phyloP scores from a whole-genome alignment of 192 early-diverging fungal genomes.

The Allomyces arbusculus region DNA sequence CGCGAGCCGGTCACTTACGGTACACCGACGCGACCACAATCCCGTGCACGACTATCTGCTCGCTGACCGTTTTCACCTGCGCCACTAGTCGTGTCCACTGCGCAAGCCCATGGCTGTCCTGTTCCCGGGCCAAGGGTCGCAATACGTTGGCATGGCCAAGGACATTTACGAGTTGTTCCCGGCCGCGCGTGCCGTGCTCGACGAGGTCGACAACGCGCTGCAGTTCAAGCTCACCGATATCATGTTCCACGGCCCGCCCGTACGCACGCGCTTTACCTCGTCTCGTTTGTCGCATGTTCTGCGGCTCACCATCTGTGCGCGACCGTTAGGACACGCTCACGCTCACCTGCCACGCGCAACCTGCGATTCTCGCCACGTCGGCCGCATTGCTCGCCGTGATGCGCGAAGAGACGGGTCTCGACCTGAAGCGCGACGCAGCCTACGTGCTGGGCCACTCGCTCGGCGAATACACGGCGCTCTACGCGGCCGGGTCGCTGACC shows the following conservation, averaged over 20 bases:
- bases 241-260: conserved; percentile 73
- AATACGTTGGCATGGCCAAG: conserved; percentile 73
- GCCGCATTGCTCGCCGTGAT: conserved; percentile 68
- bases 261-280: conserved; percentile 7
- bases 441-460: conserved; percentile 81
- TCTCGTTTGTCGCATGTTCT: too few species aligned
- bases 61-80: background rate
- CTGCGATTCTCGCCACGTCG: conserved; percentile 77
- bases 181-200: conserved; percentile 58
- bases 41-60: too few species aligned
- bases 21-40: too few species aligned
- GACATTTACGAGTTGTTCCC: conserved; percentile 60
- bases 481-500: conserved; percentile 40
- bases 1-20: background rate
- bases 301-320: background rate
- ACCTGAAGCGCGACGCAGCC: conserved; percentile 43
- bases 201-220: conserved; percentile 75
- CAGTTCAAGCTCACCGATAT: conserved; percentile 44
- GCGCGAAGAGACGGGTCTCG: conserved; percentile 53
- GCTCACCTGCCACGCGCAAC: conserved; percentile 62
- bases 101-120: background rate
- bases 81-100: background rate
- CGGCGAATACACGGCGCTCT: conserved; percentile 72
- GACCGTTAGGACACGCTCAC: conserved; percentile 25
- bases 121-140: background rate